Evolutionary conservation across 176 grass and related monocot species (phyloP), one percentile per base, ranked within the genome.

Genomic region (Microstegium vimineum): DNA sequence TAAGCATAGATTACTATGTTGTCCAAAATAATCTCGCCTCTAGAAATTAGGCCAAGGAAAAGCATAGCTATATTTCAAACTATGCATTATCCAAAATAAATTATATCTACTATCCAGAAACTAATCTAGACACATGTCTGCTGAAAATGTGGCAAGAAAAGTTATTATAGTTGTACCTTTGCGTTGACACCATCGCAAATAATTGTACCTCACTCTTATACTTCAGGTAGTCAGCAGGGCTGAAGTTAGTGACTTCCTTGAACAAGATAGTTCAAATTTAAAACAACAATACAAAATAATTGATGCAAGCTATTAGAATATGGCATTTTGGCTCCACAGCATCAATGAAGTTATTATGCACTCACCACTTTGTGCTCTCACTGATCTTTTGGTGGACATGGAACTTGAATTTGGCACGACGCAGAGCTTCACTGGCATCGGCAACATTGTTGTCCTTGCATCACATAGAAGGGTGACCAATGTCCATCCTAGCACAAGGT

Each of bases 231-330:
- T 95, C 87, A 22, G 83, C 78, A 46, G 79, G 82, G 74, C 14
- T 92, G 54, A 95, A 95, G 85, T 88, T 95, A 32, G 93, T 95
- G 71, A 95, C 90, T 27, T 87, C 87, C 93, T 90, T 90, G 85
- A 70, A 77, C 42, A 88, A n/a, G 0, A 13, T 42, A 74, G 16
- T 4, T 35, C 14, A 2, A 2, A 33, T 33, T 49, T 60, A 5
- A 62, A 33, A 56, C 38, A 7, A 46, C 40, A 7, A 14, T 13
- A 12, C 49, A 78, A 28, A 76, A 54, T 30, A 14, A 6, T 0
- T 47, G n/a, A 9, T 2, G 9, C 17, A 73, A n/a, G 13, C 16
- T 33, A 33, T 33, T 33, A 33, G 33, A 33, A 2, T 4, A 33
- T 33, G 33, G 4, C 33, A 33, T 33, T 33, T 33, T n/a, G 33